phyloP scores from a whole-genome alignment of 2,329 filamentous ascomycete species.

The Botrytis fragariae region DNA sequence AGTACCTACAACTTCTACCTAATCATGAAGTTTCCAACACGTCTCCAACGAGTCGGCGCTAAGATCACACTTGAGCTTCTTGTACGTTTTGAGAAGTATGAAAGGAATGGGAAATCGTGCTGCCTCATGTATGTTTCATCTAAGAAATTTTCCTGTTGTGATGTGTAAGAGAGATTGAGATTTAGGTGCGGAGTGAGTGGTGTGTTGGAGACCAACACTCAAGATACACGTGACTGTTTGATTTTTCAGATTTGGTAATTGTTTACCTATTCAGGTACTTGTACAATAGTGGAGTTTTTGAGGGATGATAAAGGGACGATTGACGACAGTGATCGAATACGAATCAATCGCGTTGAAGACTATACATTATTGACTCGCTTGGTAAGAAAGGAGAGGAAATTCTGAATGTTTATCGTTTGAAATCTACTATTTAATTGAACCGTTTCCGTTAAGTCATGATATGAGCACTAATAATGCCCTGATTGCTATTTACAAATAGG shows the following conservation, averaged over 20 bases:
- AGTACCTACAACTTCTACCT: background rate
- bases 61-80: background rate
- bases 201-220: background rate
- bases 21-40: background rate
- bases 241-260: background rate
- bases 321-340: too few species aligned
- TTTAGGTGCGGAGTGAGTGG: background rate
- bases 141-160: fast-evolving
- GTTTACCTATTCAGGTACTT: background rate
- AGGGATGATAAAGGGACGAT: too few species aligned
- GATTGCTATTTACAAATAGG: background rate
- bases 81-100: background rate
- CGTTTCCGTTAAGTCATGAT: background rate
- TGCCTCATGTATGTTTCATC: background rate
- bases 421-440: background rate
- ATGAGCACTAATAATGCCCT: background rate
- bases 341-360: background rate
- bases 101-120: background rate
- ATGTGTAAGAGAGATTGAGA: background rate
- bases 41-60: background rate
- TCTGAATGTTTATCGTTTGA: background rate
- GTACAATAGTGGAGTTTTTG: background rate
- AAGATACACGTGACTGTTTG: background rate
- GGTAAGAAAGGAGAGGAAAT: background rate
- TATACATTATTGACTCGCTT: background rate